Base-by-base conservation (phyloP, 2,329 filamentous ascomycete genomes). In the Colletotrichum kahawae region DNA sequence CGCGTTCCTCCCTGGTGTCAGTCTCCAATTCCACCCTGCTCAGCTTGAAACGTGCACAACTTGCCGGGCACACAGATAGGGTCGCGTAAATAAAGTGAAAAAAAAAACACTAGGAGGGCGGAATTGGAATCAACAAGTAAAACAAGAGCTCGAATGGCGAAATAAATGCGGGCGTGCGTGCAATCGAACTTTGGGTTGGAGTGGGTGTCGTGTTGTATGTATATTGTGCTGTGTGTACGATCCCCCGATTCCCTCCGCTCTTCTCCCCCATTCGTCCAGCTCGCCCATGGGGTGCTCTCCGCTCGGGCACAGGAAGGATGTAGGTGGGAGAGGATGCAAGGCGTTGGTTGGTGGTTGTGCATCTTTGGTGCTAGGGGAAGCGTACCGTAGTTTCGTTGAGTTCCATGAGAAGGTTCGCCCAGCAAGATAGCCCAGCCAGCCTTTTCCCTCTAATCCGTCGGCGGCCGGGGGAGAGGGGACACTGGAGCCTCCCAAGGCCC, bases 1-100 rank as follows among this genome's bases (percentile, higher is more conserved):
- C 43, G 36, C 73, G 73, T 75, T 75, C 73, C 73, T 75, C 73
- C 73, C 73, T 75, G 57, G 69, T 75, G 73, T 73, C 73, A 75
- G 63, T 62, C 31, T 31, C 38, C 34, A 43, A 43, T 38, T 38
- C n/a, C 13, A 63, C 59, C 33, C 34, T 36, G 31, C 34, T n/a
- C 60, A 31, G 57, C 27, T 31, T 60, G 57, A 60, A 60, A 60
- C 57, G 27, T 31, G 18, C 57, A 60, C 18, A 34, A 14, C 18
- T 60, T 60, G 57, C 57, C 57, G n/a, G 57, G 29, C 14, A 57
- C 24, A 31, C 43, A 51, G 43, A n/a, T 12, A 51, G n/a, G 43
- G 43, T 51, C 43, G 43, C 21, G n/a, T 51, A 51, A 24, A 51
- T 21, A 12, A 51, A 51, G 43, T 24, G 43, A 7, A 51, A 21